Percentiles rank a stretch among this genome's conserved stretches.
Evolutionary conservation across 179 eudicot genomes (phyloP).

Genomic region (Heliamphora pulchella): DNA sequence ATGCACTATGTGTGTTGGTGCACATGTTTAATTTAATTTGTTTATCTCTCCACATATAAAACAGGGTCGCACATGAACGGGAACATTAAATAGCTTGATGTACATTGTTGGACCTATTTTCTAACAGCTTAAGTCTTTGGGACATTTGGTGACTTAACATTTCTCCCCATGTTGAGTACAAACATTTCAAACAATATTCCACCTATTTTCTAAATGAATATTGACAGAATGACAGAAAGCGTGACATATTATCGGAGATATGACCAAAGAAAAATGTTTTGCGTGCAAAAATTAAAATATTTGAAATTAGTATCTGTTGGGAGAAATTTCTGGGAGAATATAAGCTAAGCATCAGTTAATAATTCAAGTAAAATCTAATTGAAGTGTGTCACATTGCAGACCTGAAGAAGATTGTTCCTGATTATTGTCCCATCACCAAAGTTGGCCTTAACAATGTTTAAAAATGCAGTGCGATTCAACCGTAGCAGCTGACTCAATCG

Average conservation of each 20-base stretch:
- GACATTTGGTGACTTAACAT: too few relatives aligned
- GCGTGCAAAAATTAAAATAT: too few relatives aligned
- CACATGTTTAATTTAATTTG: too few relatives aligned
- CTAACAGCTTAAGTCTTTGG: too few relatives aligned
- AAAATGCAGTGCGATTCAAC: constrained; percentile 59
- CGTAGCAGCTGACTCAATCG: constrained; percentile 64
- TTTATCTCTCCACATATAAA: too few relatives aligned
- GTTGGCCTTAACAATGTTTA: constrained; percentile 62
- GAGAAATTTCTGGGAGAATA: not conserved
- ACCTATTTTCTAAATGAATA: not conserved
- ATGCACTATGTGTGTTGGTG: too few relatives aligned
- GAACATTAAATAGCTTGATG: too few relatives aligned
- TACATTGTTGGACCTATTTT: too few relatives aligned
- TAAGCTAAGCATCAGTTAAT: not conserved
- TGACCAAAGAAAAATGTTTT: not conserved
- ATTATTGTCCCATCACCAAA: constrained; percentile 82
- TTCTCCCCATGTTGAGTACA: not conserved
- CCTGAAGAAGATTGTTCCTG: constrained; percentile 78
- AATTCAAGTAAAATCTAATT: not conserved
- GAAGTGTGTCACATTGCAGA: constrained; percentile 18
- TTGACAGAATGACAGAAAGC: not conserved
- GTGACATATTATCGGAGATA: not conserved
- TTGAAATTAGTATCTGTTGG: not conserved
- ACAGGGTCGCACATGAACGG: too few relatives aligned
- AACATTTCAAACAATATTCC: not conserved